Evolutionary conservation across 331 rosid species (phyloP), one percentile per base, ranked within the genome.

Genomic region (Arachis monticola): DNA sequence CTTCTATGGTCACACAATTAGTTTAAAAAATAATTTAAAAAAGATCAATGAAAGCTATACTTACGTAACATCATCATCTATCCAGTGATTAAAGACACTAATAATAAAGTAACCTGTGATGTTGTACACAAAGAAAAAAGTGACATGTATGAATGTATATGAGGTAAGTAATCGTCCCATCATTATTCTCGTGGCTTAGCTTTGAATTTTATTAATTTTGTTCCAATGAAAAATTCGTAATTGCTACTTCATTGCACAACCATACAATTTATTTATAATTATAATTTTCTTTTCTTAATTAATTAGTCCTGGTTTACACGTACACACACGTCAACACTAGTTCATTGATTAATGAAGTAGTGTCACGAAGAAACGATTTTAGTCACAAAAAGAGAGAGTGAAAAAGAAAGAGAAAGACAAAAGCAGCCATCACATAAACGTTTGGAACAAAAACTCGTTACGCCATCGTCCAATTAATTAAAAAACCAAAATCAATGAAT

Each of bases 351-450:
- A 47, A 47, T 10, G 30, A 63, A 27, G 44, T 17, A 17, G 22
- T 57, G 69, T 57, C 22, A 46, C 64, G 42, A 58, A 69, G 48
- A 45, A 82, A 69, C 63, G 35, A 50, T 70, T 3, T 2, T 10
- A 63, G 69, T 10, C 73, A 69, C 3, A 35, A 35, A 35, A 35
- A 35, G 40, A 1, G 61, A 60, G 6, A 64, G 59, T 8, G 2
- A 45, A 30, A 53, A 69, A 52, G 40, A 35, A 35, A 35, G 40
- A 35, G 61, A 60, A 4, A 64, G 59, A 22, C 5, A 45, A 27
- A 53, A 69, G 60, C 57, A 57, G 5, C 0, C 55, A 69, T 55
- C 74, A 77, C 60, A 70, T 1, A 76, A 64, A 81, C 56, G 31
- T 35, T 35, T 35, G 46, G 53, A 67, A 57, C 1, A 13, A 31